phyloP scores from a whole-genome alignment of 1,139 yeast genomes.

The Zygoascus meyerae region DNA sequence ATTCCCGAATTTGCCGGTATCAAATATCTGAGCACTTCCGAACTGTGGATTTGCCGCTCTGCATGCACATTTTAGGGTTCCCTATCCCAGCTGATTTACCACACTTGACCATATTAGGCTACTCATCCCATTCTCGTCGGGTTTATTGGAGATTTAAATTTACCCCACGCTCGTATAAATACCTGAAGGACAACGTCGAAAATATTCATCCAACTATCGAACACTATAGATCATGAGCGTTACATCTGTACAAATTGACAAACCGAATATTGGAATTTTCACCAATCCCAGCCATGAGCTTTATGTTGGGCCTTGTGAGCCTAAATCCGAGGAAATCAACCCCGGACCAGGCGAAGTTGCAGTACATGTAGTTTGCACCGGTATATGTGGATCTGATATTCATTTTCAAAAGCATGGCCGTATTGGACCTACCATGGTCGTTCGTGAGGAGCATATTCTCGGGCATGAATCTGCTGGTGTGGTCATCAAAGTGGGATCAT shows the following conservation, averaged over 20 bases:
- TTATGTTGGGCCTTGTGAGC: constrained; percentile 32
- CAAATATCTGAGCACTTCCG: no score
- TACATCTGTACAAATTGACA: constrained; percentile 1
- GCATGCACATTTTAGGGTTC: no score
- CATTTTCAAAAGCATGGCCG: constrained; percentile 77
- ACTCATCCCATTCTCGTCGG: no score
- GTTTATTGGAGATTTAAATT: no score
- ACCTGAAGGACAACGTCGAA: not conserved
- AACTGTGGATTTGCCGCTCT: no score
- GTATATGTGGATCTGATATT: constrained; percentile 85
- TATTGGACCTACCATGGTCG: constrained; percentile 56
- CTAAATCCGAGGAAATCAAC: constrained; percentile 31
- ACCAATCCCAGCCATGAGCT: constrained; percentile 37
- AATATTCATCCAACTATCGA: not conserved
- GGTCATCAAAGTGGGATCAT: constrained; percentile 58
- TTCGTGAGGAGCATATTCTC: constrained; percentile 36
- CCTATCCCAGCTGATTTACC: no score
- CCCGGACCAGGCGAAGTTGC: constrained; percentile 40
- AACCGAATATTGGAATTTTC: constrained; percentile 32
- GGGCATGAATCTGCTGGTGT: constrained; percentile 77
- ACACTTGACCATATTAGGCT: no score
- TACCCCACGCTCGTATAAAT: no score
- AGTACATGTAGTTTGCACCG: constrained; percentile 55
- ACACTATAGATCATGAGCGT: not conserved
- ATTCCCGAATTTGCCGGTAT: no score